Conservation (phyloP, 2,329 filamentous ascomycete genomes). For the Hypoxylon sp. region DNA sequence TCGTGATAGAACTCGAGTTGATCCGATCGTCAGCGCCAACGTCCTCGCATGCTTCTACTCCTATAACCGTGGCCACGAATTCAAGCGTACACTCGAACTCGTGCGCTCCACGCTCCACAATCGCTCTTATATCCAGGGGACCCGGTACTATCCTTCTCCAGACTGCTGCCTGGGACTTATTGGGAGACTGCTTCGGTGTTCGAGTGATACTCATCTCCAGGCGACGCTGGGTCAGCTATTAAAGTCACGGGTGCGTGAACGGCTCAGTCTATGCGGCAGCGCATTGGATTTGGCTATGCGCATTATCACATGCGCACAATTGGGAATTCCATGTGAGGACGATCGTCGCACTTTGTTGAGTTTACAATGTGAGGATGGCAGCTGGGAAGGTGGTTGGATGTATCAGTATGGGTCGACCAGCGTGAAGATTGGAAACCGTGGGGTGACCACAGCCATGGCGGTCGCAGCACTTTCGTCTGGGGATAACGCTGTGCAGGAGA, state of each 20-base stretch:
- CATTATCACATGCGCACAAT: constrained; percentile 49
- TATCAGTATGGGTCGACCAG: constrained; percentile 43
- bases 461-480: constrained; percentile 35
- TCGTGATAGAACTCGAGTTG: constrained; percentile 47
- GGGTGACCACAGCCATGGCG: constrained; percentile 40
- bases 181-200: constrained; percentile 44
- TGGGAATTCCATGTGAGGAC: constrained; percentile 43
- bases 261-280: constrained; percentile 47
- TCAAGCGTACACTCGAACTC: constrained; percentile 49
- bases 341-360: constrained; percentile 44
- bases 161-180: constrained; percentile 56
- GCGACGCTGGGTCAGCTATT: constrained; percentile 46
- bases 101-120: constrained; percentile 45
- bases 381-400: constrained; percentile 52
- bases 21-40: constrained; percentile 54
- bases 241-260: constrained; percentile 45
- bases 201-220: constrained; percentile 45
- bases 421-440: constrained; percentile 40
- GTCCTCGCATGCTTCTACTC: constrained; percentile 54
- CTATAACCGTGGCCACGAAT: constrained; percentile 47
- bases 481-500: background rate
- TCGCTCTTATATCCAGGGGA: constrained; percentile 53
- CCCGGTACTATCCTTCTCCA: constrained; percentile 52
- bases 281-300: constrained; percentile 52
- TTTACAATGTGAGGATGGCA: constrained; percentile 54